A percentile compares a stretch with the other conserved stretches of the same genome.
These are phyloP conservation scores for Tephrocybe sp. DNA, from an alignment of 768 basidiomycete genomes.

Conservation along the genomic window DNA sequence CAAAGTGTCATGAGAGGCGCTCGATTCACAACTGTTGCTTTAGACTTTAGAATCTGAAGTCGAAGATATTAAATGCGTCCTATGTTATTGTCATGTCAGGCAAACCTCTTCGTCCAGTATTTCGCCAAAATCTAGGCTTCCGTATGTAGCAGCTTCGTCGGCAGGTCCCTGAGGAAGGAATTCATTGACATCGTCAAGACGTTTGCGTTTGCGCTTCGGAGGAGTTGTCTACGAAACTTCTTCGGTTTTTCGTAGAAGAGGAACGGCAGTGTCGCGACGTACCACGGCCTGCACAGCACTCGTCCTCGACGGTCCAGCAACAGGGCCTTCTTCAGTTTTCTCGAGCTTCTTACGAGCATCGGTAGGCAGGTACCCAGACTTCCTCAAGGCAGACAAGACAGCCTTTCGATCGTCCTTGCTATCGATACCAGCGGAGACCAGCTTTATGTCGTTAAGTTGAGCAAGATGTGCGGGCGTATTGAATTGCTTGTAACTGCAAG, in stretches of 20 bases:
- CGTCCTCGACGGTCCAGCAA: constrained; percentile 16
- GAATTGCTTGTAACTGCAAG: constrained; percentile 65
- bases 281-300: constrained; percentile 32
- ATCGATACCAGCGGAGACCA: constrained; percentile 56
- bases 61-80: background rate
- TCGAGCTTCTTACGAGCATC: constrained; percentile 22
- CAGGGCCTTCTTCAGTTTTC: constrained; percentile 11
- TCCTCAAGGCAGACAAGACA: constrained; percentile 58
- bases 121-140: constrained; percentile 71
- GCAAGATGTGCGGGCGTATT: constrained; percentile 60
- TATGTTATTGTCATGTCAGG: background rate
- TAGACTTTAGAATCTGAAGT: constrained; percentile 54
- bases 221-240: constrained; percentile 38
- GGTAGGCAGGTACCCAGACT: constrained; percentile 55
- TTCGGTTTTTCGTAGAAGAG: background rate
- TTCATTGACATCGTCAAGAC: constrained; percentile 50
- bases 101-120: constrained; percentile 69
- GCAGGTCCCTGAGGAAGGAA: constrained; percentile 51
- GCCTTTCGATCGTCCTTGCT: constrained; percentile 66
- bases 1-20: constrained; percentile 96
- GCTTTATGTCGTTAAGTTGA: constrained; percentile 58
- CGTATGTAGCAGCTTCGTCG: constrained; percentile 51
- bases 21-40: constrained; percentile 77
- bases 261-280: constrained; percentile 7
- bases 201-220: constrained; percentile 56